Conservation (phyloP, 148 eudicot species). For the Rhododendron simsii region DNA sequence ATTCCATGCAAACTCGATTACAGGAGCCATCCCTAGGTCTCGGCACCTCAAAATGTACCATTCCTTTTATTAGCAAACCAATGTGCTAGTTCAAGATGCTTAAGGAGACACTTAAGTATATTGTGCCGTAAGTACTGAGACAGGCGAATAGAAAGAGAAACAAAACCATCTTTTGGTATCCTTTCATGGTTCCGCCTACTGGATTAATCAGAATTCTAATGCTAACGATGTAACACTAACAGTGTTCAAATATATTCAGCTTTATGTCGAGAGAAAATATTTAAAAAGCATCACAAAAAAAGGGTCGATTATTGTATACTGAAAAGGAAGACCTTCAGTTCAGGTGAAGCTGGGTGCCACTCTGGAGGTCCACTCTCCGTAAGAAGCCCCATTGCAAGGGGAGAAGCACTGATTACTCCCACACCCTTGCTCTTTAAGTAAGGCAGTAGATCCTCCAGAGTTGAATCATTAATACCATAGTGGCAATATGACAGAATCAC, state of each 20-base stretch:
- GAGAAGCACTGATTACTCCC: slow-evolving; percentile 95
- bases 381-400: slow-evolving; percentile 97
- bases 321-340: slow-evolving; percentile 55
- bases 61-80: neutral
- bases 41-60: neutral
- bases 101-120: neutral
- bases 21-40: neutral
- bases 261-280: neutral
- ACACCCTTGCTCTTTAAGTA: slow-evolving; percentile 91
- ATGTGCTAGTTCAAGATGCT: neutral
- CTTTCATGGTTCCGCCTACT: neutral
- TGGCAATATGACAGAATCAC: slow-evolving; percentile 94
- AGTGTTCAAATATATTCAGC: neutral
- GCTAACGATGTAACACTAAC: neutral
- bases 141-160: neutral
- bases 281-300: neutral
- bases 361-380: slow-evolving; percentile 93
- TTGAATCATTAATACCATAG: slow-evolving; percentile 75
- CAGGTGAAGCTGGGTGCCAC: slow-evolving; percentile 97
- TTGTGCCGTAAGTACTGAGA: neutral
- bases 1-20: neutral
- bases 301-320: neutral
- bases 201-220: neutral
- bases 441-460: slow-evolving; percentile 79
- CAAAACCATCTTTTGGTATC: neutral